A percentile compares a stretch with the other conserved stretches of the same genome.
Conservation (phyloP, 2,329 filamentous ascomycete genomes). For the Stromatinia cepivora region DNA sequence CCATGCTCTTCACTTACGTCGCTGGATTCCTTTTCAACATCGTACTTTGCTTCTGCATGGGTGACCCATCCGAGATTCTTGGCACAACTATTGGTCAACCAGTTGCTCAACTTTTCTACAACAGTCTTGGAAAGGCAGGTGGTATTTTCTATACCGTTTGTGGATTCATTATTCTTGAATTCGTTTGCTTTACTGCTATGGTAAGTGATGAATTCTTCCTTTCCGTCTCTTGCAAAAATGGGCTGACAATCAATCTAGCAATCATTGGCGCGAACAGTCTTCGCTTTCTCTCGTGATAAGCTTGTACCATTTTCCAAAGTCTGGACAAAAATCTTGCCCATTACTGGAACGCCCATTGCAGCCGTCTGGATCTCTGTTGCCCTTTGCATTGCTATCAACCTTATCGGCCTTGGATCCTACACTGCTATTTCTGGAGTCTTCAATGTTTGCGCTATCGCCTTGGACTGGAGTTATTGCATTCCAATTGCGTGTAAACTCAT, state of each 20-base stretch:
- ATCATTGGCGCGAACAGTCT: slow-evolving; percentile 52
- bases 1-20: slow-evolving; percentile 57
- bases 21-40: slow-evolving; percentile 59
- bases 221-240: slow-evolving; percentile 45
- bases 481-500: slow-evolving; percentile 55
- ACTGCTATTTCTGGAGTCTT: slow-evolving; percentile 55
- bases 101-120: slow-evolving; percentile 58
- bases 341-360: slow-evolving; percentile 60
- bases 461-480: slow-evolving; percentile 58
- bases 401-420: slow-evolving; percentile 58
- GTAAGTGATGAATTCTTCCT: slow-evolving; percentile 44
- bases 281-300: slow-evolving; percentile 61
- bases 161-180: slow-evolving; percentile 58
- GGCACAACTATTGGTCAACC: slow-evolving; percentile 52
- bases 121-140: slow-evolving; percentile 54
- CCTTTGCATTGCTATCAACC: slow-evolving; percentile 57
- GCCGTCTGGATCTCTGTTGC: slow-evolving; percentile 59
- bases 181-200: slow-evolving; percentile 58
- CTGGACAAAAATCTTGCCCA: slow-evolving; percentile 54
- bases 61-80: slow-evolving; percentile 44
- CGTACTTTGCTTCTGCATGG: slow-evolving; percentile 57
- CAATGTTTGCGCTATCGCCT: slow-evolving; percentile 55
- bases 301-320: slow-evolving; percentile 56
- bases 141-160: slow-evolving; percentile 53
- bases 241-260: slow-evolving; percentile 37